phyloP scores from a whole-genome alignment of 352 stramenopile genomes.

The Phytophthora colocasiae region DNA sequence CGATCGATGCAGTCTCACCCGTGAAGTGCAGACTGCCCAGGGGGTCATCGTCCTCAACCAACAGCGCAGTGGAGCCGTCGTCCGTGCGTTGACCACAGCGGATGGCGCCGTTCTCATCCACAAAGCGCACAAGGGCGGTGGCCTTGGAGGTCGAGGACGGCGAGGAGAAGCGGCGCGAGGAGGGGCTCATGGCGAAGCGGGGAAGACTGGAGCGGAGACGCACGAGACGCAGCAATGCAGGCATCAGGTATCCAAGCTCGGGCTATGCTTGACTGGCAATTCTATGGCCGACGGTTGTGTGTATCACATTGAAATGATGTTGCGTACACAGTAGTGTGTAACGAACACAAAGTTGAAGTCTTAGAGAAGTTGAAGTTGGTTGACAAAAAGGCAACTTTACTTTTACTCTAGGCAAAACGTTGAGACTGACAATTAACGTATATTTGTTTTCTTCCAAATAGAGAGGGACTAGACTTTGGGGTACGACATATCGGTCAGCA shows the following conservation, averaged over 20 bases:
- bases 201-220: conserved; percentile 15
- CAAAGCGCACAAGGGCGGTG: conserved; percentile 72
- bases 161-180: conserved; percentile 12
- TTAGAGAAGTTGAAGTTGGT: conserved; percentile 1
- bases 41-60: conserved; percentile 76
- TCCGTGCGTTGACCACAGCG: conserved; percentile 67
- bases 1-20: conserved; percentile 63
- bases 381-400: neutral
- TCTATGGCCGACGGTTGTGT: conserved; percentile 15
- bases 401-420: neutral
- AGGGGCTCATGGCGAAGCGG: conserved; percentile 17
- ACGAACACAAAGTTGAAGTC: neutral
- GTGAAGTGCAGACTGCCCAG: conserved; percentile 72
- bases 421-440: conserved; percentile 17
- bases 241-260: conserved; percentile 4
- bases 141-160: conserved; percentile 31
- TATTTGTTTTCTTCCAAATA: conserved; percentile 21
- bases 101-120: conserved; percentile 59
- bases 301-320: neutral
- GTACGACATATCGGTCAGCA: conserved; percentile 64
- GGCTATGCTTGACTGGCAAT: conserved; percentile 20
- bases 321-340: neutral
- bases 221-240: neutral
- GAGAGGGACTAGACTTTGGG: conserved; percentile 41
- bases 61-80: conserved; percentile 44